A percentile compares a stretch with the other conserved stretches of the same genome.
These are phyloP conservation scores for Leucaena leucocephala DNA, from an alignment of 306 rosid genomes.

Conservation along the genomic window DNA sequence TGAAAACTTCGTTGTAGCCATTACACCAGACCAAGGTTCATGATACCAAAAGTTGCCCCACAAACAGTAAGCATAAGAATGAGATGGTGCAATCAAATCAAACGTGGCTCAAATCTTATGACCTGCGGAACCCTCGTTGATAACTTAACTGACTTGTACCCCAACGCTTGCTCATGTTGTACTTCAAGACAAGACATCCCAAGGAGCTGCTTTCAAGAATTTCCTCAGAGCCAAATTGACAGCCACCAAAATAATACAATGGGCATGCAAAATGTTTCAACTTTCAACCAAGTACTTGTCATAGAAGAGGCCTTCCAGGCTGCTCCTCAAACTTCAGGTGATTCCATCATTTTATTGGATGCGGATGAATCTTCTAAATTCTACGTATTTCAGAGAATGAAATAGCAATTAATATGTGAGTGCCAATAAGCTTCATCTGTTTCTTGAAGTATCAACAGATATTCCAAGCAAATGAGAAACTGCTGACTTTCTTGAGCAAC, in stretches of 20 bases:
- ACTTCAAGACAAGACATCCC: conserved; percentile 9
- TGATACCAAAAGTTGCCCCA: neutral
- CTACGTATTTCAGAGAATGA: conserved; percentile 16
- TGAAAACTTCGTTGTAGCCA: neutral
- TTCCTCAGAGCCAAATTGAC: conserved; percentile 15
- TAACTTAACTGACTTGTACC: conserved; percentile 6
- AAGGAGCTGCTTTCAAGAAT: neutral
- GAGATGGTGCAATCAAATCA: neutral
- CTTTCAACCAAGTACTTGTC: neutral
- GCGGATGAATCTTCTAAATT: neutral
- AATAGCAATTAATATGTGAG: neutral
- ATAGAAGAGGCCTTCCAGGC: conserved; percentile 29
- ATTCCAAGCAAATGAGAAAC: neutral
- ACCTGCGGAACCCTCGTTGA: neutral
- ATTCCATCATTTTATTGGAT: neutral
- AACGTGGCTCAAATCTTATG: neutral
- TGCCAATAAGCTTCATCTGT: conserved; percentile 4
- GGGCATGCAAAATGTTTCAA: conserved; percentile 8
- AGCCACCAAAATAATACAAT: conserved; percentile 16
- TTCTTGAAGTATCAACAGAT: neutral
- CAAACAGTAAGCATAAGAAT: conserved; percentile 1
- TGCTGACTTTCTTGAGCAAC: neutral
- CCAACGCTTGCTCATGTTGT: conserved; percentile 13
- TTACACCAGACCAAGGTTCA: neutral
- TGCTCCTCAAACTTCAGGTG: conserved; percentile 33